phyloP scores from a whole-genome alignment of 352 stramenopile species.

The Saprolegnia diclina region DNA sequence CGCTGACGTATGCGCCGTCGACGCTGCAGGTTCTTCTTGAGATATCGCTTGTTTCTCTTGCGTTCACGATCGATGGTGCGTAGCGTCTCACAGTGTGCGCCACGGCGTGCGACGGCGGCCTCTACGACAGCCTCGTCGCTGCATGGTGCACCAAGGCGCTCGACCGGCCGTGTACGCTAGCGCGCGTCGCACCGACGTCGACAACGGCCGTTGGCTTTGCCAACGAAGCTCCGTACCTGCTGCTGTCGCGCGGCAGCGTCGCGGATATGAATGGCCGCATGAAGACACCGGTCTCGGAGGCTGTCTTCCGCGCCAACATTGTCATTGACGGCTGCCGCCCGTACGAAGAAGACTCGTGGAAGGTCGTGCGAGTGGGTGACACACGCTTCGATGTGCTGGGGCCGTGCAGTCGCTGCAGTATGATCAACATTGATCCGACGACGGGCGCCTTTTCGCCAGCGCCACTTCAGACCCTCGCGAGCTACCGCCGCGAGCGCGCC shows the following conservation, averaged over 20 bases:
- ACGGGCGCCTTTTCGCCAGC: conserved; percentile 48
- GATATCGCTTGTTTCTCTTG: not conserved
- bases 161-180: conserved; percentile 51
- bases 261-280: conserved; percentile 45
- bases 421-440: conserved; percentile 77
- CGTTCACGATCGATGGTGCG: not conserved
- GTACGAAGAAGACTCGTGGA: conserved; percentile 77
- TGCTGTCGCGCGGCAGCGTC: conserved; percentile 57
- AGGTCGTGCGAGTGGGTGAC: conserved; percentile 37
- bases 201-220: conserved; percentile 52
- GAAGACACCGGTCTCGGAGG: conserved; percentile 42
- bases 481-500: conserved; percentile 60
- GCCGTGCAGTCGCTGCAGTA: conserved; percentile 67
- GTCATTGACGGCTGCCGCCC: conserved; percentile 54
- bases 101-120: conserved; percentile 43
- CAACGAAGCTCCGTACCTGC: conserved; percentile 64
- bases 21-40: conserved; percentile 5
- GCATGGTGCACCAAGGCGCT: conserved; percentile 63
- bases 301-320: conserved; percentile 68
- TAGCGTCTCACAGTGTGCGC: conserved; percentile 33
- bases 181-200: conserved; percentile 41
- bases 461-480: conserved; percentile 66
- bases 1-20: conserved; percentile 12
- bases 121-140: conserved; percentile 46
- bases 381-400: conserved; percentile 52